Conservation (phyloP, 345 rosid species). For the Tarenaya hassleriana region DNA sequence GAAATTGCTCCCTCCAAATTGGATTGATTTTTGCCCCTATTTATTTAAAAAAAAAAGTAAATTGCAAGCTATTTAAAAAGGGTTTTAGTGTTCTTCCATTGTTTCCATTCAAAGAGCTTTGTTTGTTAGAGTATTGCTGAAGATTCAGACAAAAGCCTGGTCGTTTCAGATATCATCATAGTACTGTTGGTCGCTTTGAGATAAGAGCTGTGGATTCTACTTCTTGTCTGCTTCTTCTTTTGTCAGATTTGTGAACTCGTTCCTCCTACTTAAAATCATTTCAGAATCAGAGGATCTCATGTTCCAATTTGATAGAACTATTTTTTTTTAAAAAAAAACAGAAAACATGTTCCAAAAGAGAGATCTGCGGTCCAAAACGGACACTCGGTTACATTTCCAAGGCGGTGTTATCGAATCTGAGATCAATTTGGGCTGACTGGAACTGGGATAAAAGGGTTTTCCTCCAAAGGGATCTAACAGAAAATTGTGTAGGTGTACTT, state of each 20-base stretch:
- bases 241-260: too few species aligned
- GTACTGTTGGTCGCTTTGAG: conserved; percentile 19
- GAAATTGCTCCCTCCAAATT: neutral
- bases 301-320: neutral
- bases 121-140: conserved; percentile 33
- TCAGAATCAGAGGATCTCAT: conserved; percentile 1
- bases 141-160: conserved; percentile 39
- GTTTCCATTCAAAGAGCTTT: conserved; percentile 13
- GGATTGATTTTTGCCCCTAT: conserved; percentile 3
- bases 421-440: too few species aligned
- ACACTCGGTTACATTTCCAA: too few species aligned
- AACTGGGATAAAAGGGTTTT: too few species aligned
- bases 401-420: too few species aligned
- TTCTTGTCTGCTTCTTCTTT: conserved; percentile 30
- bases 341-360: too few species aligned
- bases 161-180: conserved; percentile 21
- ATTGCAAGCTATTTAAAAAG: conserved; percentile 5
- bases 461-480: too few species aligned
- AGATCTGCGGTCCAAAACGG: too few species aligned
- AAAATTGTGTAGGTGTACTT: too few species aligned
- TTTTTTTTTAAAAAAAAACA: too few species aligned
- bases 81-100: neutral
- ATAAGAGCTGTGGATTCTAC: conserved; percentile 32
- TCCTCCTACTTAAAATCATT: conserved; percentile 21
- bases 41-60: neutral